phyloP scores from a whole-genome alignment of 2,329 filamentous ascomycete genomes.

The Exophiala sp. region DNA sequence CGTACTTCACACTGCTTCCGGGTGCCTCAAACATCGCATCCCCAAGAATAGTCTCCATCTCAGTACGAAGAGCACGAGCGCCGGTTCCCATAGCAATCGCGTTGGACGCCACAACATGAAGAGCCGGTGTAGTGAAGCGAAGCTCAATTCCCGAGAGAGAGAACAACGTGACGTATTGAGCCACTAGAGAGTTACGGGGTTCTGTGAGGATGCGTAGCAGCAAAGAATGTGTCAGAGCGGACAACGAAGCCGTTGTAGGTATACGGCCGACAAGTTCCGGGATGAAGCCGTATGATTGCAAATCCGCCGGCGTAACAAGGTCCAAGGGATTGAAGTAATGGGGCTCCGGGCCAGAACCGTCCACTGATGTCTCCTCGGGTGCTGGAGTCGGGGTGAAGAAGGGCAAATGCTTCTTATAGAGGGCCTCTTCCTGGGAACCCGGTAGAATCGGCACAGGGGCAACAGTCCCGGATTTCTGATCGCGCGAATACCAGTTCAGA shows the following conservation, averaged over 20 bases:
- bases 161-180: constrained; percentile 86
- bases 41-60: constrained; percentile 70
- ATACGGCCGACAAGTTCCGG: constrained; percentile 94
- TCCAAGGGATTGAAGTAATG: constrained; percentile 57
- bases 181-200: constrained; percentile 78
- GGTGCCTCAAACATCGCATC: constrained; percentile 80
- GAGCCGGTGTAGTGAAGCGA: constrained; percentile 71
- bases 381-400: constrained; percentile 49
- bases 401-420: constrained; percentile 55
- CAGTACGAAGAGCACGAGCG: constrained; percentile 69
- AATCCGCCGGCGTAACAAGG: constrained; percentile 65
- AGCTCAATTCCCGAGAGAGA: constrained; percentile 70
- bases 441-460: constrained; percentile 49
- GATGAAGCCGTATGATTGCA: constrained; percentile 84
- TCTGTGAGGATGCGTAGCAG: constrained; percentile 87
- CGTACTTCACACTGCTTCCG: constrained; percentile 59
- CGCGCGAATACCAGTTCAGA: constrained; percentile 23
- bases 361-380: constrained; percentile 29
- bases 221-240: constrained; percentile 60
- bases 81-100: constrained; percentile 67
- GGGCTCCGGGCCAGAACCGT: constrained; percentile 34
- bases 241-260: constrained; percentile 80
- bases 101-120: constrained; percentile 74
- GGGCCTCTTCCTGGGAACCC: constrained; percentile 58
- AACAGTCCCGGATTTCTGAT: constrained; percentile 29